phyloP scores from a whole-genome alignment of 1,284 basidiomycete genomes.

The Melampsora larici-populina region DNA sequence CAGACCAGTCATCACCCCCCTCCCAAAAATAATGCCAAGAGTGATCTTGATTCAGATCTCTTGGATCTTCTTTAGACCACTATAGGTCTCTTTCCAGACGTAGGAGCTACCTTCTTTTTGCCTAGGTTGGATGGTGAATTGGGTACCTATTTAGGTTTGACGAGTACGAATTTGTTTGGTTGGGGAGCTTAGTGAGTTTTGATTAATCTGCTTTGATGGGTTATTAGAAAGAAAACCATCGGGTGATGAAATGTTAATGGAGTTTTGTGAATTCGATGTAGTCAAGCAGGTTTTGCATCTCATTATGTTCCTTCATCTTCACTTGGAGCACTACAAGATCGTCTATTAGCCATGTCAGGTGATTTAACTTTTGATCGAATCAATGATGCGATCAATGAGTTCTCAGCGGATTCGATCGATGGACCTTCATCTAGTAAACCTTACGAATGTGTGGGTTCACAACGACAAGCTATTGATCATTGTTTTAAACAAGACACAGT shows the following conservation, averaged over 20 bases:
- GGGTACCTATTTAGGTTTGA: slow-evolving; percentile 90
- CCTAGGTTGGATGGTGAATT: slow-evolving; percentile 84
- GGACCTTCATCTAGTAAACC: slow-evolving; percentile 21
- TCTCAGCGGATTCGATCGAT: slow-evolving; percentile 59
- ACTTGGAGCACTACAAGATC: slow-evolving; percentile 63
- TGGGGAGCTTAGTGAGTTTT: slow-evolving; percentile 73
- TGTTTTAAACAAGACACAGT: slow-evolving; percentile 70
- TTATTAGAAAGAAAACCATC: slow-evolving; percentile 40
- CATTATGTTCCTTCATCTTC: slow-evolving; percentile 77
- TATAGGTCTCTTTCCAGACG: slow-evolving; percentile 68
- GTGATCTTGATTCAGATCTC: too few relatives aligned
- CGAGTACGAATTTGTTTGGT: slow-evolving; percentile 69
- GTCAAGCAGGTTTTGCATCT: slow-evolving; percentile 83
- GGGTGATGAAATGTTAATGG: too few relatives aligned
- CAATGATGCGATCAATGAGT: slow-evolving; percentile 66
- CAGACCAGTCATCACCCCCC: too few relatives aligned
- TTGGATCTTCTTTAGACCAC: slow-evolving; percentile 45
- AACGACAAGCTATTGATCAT: slow-evolving; percentile 70
- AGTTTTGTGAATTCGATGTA: slow-evolving; percentile 52
- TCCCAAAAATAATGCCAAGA: too few relatives aligned
- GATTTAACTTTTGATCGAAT: slow-evolving; percentile 56
- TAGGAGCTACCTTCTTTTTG: slow-evolving; percentile 86
- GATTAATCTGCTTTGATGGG: slow-evolving; percentile 40
- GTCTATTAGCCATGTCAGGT: slow-evolving; percentile 55
- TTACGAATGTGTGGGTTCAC: slow-evolving; percentile 61